Evolutionary conservation across 2,329 filamentous ascomycete genomes (phyloP).

Genomic region (Alternaria alternata): DNA sequence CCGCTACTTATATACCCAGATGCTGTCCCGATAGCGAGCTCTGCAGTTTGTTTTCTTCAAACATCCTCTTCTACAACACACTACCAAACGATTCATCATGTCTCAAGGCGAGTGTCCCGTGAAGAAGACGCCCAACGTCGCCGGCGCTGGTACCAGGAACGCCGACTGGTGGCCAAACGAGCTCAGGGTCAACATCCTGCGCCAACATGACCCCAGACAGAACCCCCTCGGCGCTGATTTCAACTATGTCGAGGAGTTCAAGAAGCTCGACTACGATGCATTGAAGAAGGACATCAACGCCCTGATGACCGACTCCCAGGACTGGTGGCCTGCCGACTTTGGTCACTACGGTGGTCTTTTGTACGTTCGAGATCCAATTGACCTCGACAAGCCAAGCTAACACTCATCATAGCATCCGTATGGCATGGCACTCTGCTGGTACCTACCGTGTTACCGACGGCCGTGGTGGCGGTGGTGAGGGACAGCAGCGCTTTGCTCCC

Average conservation of each 20-base stretch:
- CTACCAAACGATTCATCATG: conserved; percentile 37
- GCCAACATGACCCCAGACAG: conserved; percentile 70
- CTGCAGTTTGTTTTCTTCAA: conserved; percentile 14
- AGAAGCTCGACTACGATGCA: conserved; percentile 72
- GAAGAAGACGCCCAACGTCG: conserved; percentile 44
- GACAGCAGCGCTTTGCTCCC: conserved; percentile 81
- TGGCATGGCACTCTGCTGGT: conserved; percentile 83
- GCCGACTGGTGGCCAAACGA: conserved; percentile 77
- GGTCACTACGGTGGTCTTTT: conserved; percentile 84
- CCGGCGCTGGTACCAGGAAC: conserved; percentile 72
- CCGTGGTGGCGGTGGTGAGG: conserved; percentile 75
- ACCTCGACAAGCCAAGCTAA: conserved; percentile 12
- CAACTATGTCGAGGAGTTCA: conserved; percentile 77
- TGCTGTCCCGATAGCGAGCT: conserved; percentile 9
- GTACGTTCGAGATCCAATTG: conserved; percentile 20
- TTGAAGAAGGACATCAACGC: conserved; percentile 77
- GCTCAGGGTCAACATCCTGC: conserved; percentile 74
- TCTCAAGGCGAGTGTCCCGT: conserved; percentile 47
- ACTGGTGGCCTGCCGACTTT: conserved; percentile 84
- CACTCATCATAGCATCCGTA: conserved; percentile 61
- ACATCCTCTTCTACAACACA: conserved; percentile 18
- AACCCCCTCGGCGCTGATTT: conserved; percentile 73
- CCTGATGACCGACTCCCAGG: conserved; percentile 80
- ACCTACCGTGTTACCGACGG: conserved; percentile 80
- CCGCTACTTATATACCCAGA: conserved; percentile 33